Percentiles rank a stretch among this genome's conserved stretches.
Evolutionary conservation across 768 basidiomycete genomes (phyloP).

Genomic region (Nevesoporus exiguus): DNA sequence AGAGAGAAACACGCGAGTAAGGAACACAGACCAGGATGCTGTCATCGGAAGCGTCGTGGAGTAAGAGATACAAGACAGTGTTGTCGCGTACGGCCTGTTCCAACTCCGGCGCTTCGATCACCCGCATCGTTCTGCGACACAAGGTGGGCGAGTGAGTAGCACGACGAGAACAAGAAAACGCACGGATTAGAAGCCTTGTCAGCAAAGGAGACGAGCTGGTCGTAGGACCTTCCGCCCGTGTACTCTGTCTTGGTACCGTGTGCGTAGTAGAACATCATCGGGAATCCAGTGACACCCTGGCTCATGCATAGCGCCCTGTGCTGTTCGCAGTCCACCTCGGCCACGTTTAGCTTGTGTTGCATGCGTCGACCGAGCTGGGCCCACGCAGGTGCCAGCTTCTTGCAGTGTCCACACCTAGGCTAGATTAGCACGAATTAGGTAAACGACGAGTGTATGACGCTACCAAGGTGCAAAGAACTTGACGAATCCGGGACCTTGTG

Average conservation of each 20-base stretch:
- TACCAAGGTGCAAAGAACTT: slow-evolving; percentile 93
- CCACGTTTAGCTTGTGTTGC: slow-evolving; percentile 70
- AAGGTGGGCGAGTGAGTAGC: neutral
- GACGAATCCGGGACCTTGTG: slow-evolving; percentile 54
- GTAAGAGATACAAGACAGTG: slow-evolving; percentile 43
- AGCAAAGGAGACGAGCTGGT: slow-evolving; percentile 68
- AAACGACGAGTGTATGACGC: slow-evolving; percentile 1
- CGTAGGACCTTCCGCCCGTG: slow-evolving; percentile 64
- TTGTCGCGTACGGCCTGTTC: slow-evolving; percentile 12
- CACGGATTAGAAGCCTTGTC: slow-evolving; percentile 73
- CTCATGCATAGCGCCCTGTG: slow-evolving; percentile 61
- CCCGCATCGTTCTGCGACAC: slow-evolving; percentile 22
- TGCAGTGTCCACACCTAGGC: slow-evolving; percentile 88
- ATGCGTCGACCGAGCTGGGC: slow-evolving; percentile 65
- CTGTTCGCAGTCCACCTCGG: slow-evolving; percentile 86
- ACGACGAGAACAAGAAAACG: slow-evolving; percentile 27
- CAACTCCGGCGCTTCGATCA: slow-evolving; percentile 10
- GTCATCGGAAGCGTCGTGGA: slow-evolving; percentile 39
- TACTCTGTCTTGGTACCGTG: slow-evolving; percentile 69
- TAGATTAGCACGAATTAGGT: neutral
- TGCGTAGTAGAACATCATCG: slow-evolving; percentile 71
- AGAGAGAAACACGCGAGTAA: neutral
- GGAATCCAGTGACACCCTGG: slow-evolving; percentile 76
- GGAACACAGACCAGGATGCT: slow-evolving; percentile 31
- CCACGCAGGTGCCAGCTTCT: slow-evolving; percentile 87